Conservation (phyloP, 1,139 yeast species). For the Keqinozyma sinolaborantium region DNA sequence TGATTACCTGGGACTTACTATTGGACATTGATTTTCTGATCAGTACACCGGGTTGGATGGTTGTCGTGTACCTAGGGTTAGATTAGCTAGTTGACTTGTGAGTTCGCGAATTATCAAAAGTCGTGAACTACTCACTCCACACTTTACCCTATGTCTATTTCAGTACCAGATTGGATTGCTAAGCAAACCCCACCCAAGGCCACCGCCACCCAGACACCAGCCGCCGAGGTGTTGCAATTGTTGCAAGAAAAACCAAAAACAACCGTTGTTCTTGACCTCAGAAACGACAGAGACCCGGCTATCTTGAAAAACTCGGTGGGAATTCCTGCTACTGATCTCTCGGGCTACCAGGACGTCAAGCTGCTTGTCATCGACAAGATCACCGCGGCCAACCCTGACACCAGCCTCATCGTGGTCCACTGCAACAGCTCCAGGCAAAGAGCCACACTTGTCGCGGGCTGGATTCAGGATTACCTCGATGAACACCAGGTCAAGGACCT, state of each 20-base stretch:
- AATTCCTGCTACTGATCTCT: constrained; percentile 8
- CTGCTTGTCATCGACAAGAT: constrained; percentile 6
- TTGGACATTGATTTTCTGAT: constrained; percentile 7
- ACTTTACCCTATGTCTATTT: no score
- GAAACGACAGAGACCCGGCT: constrained; percentile 7
- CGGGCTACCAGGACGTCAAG: constrained; percentile 4
- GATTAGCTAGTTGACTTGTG: no score
- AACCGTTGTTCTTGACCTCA: constrained; percentile 7
- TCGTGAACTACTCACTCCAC: no score
- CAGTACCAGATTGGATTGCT: constrained; percentile 6
- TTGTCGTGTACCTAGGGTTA: neutral
- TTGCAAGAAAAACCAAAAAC: constrained; percentile 2
- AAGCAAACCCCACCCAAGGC: constrained; percentile 5
- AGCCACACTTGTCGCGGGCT: constrained; percentile 9
- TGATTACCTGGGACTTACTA: constrained; percentile 9
- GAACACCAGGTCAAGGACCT: constrained; percentile 5
- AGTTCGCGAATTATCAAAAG: no score
- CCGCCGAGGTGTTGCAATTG: constrained; percentile 5
- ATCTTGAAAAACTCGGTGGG: constrained; percentile 5
- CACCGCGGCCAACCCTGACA: constrained; percentile 2
- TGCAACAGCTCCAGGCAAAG: constrained; percentile 9
- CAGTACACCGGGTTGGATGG: no score
- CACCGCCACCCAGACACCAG: constrained; percentile 4
- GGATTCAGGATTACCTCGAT: constrained; percentile 8
- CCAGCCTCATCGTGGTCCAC: constrained; percentile 7